Evolutionary conservation across 1,284 basidiomycete species (phyloP).

Genomic region (Pyrrhoderma lamaoense): DNA sequence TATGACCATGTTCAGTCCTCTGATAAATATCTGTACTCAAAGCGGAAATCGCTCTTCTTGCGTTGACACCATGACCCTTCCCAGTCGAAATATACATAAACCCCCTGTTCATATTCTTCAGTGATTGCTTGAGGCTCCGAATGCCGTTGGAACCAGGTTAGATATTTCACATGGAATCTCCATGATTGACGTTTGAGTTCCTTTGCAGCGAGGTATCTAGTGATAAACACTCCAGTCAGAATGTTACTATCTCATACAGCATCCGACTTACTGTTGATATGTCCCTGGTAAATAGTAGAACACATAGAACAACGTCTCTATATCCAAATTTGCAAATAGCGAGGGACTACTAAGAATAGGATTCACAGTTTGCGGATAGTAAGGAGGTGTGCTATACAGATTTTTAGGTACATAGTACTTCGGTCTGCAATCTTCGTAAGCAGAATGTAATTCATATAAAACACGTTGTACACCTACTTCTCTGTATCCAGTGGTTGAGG

Average conservation of each 20-base stretch:
- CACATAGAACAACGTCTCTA: conserved; percentile 97
- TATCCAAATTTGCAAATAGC: conserved; percentile 89
- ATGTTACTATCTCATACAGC: conserved; percentile 8
- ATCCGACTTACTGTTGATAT: conserved; percentile 78
- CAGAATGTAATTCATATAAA: conserved; percentile 14
- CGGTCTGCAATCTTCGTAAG: conserved; percentile 46
- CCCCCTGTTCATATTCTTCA: conserved; percentile 98
- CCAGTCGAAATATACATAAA: conserved; percentile 97
- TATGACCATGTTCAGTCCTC: conserved; percentile 57
- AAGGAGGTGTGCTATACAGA: conserved; percentile 85
- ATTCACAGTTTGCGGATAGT: conserved; percentile 90
- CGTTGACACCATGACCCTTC: conserved; percentile 97
- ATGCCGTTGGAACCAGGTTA: conserved; percentile 99
- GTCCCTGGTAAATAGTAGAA: conserved; percentile 98
- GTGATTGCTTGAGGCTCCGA: conserved; percentile 99
- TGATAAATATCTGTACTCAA: conserved; percentile 87
- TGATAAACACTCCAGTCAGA: conserved; percentile 8
- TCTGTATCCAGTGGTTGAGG: conserved; percentile 94
- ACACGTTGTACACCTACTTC: conserved; percentile 57
- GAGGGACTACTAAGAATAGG: conserved; percentile 78
- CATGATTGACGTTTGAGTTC: conserved; percentile 97
- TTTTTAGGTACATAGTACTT: conserved; percentile 96
- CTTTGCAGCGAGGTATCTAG: conserved; percentile 89
- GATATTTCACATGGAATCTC: conserved; percentile 99
- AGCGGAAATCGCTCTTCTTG: conserved; percentile 97